Conservation (phyloP, 768 basidiomycete genomes). For the Mycena capillaripes region DNA sequence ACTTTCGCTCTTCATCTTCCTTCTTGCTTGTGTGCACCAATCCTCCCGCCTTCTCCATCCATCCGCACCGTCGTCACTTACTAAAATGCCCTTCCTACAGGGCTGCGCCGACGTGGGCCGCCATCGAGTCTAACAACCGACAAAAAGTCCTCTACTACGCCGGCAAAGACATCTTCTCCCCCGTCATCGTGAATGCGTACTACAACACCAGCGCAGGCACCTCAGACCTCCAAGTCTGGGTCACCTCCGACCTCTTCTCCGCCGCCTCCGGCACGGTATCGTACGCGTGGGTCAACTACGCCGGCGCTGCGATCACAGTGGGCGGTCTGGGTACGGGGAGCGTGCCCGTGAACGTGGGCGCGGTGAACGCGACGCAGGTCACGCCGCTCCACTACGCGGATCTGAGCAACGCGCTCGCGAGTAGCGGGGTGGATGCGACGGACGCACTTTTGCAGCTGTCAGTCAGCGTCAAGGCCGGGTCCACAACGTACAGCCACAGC, state of each 20-base stretch:
- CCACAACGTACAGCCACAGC: conserved; percentile 22
- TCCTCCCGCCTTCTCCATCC: neutral
- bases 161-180: conserved; percentile 27
- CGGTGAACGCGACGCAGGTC: conserved; percentile 8
- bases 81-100: neutral
- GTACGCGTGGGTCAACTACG: conserved; percentile 22
- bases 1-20: neutral
- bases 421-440: neutral
- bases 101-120: conserved; percentile 28
- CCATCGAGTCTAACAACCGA: conserved; percentile 27
- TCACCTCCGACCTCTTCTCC: conserved; percentile 22
- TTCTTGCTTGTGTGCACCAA: neutral
- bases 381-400: neutral
- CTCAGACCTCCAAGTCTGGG: conserved; percentile 26
- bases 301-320: neutral
- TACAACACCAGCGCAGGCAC: conserved; percentile 15
- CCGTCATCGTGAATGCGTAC: conserved; percentile 28
- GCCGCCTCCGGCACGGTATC: neutral
- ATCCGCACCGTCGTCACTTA: neutral
- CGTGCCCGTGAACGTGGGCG: neutral
- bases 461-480: neutral
- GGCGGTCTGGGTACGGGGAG: neutral
- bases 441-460: conserved; percentile 19
- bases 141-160: conserved; percentile 33
- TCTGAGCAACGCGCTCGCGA: neutral